Evolutionary conservation across 2,329 filamentous ascomycete species (phyloP), one percentile per base, ranked within the genome.

Genomic region (Ceratocystis lukuohia): DNA sequence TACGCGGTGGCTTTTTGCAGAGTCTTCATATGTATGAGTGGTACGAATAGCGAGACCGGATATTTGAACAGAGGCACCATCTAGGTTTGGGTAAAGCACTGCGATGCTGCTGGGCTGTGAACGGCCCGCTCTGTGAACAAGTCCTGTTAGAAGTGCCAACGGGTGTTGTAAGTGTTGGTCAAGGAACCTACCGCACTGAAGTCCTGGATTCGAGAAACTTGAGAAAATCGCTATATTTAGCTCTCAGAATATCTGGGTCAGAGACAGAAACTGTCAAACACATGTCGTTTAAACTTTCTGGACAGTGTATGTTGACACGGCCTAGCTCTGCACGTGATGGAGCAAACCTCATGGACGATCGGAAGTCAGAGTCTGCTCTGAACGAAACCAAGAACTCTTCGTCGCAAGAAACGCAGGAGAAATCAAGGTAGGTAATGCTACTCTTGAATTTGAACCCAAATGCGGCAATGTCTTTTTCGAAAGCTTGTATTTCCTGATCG

Each of bases 281-380:
- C 2, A 64, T 45, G 30, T 66, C 65, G 30, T 45, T 63, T n/a
- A 48, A 17, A 37, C 53, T 59, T 17, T 53, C 37, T 7, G 41
- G 33, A 22, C 65, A 66, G 30, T 66, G 65, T 17, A 63, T 44
- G 20, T 66, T 66, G 20, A 66, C n/a, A 8, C 65, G 65, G 2
- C 65, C 48, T n/a, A 64, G 28, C 28, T 66, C 46, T 5, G 65
- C 61, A 20, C 62, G 61, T 2, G 65, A 48, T 10, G 61, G 61
- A 15, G 22, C 65, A 57, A 62, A 62, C 17, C 48, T 45, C 15
- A 66, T 17, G 1, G 25, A 41, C 30, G 50, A 57, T 4, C 50
- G 46, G 20, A 53, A 28, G 25, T 28, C 12, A 2, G 25, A 44
- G 44, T 56, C 41, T 10, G 53, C 65, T 20, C 61, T 41, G 33